phyloP scores from a whole-genome alignment of 108 stramenopile species.

The Schizochytrium sp. region DNA sequence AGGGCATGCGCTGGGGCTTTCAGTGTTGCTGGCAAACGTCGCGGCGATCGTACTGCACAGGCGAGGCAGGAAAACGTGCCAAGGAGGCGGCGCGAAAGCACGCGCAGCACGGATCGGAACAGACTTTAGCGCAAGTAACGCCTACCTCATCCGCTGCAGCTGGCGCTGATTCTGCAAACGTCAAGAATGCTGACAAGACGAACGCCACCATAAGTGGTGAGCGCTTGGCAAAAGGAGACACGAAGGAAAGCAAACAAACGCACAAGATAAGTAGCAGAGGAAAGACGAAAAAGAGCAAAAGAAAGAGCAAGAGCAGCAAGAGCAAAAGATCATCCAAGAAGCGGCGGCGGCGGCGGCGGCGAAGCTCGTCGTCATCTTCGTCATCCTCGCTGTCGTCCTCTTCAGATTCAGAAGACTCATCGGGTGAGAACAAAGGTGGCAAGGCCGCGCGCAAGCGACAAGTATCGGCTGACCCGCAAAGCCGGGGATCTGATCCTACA shows the following conservation, averaged over 20 bases:
- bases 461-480: too few relatives aligned
- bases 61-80: constrained; percentile 63
- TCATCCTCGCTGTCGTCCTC: too few relatives aligned
- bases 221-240: too few relatives aligned
- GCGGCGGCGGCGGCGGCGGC: neutral
- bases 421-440: neutral
- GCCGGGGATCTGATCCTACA: too few relatives aligned
- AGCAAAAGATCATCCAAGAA: neutral
- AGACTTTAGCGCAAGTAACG: too few relatives aligned
- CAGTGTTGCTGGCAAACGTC: constrained; percentile 88
- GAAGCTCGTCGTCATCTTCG: too few relatives aligned
- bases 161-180: neutral
- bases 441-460: neutral
- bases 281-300: neutral
- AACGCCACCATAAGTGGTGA: neutral
- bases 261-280: too few relatives aligned
- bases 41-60: constrained; percentile 80
- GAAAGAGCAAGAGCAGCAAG: neutral
- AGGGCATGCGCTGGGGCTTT: constrained; percentile 88
- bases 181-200: neutral
- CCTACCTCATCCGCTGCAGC: neutral
- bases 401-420: neutral
- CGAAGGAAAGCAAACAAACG: too few relatives aligned
- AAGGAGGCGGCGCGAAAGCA: neutral
- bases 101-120: neutral